Evolutionary conservation across 169 alveolate genomes (phyloP), one percentile per base, ranked within the genome.

Genomic region (Theileria sp.): DNA sequence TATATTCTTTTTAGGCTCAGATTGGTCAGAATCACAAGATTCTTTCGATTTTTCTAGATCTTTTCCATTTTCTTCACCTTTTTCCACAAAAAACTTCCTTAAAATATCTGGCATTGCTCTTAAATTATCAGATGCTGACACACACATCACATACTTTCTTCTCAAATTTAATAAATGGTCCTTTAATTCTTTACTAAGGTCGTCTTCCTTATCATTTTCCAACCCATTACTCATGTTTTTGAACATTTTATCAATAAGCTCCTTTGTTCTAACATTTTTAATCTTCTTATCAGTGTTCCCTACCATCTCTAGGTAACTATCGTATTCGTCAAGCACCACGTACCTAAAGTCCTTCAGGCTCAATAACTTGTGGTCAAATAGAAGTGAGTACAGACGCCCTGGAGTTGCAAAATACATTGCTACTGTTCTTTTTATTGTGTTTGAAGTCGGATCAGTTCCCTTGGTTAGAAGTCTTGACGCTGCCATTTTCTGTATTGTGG

Each of bases 271-370:
- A 17, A 49, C 78, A 23, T 34, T 77, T 65, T 70, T 79, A 3
- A 69, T 61, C 4, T 60, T 15, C 3, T 73, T 50, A 73, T 68
- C 73, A 9, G 76, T 12, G 6, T 54, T n/a, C 3, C 64, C 23
- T 5, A 51, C 36, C n/a, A 72, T 71, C 17, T 66, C 70, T 13
- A 80, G 77, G 71, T 70, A 66, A 21, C 87, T 64, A 62, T 80
- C 87, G 67, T 80, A 80, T 69, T 80, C 87, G 50, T 80, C 87
- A 4, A 80, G 38, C 0, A 80, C 81, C 64, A 75, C 50, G 81
- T 80, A 80, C 69, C 67, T 80, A 28, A 65, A 58, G 25, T 71
- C 58, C 23, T 70, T 44, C 19, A 73, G 13, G 67, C 65, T 78
- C 9, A 80, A 49, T 0, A 49, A 23, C 67, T 79, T 79, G 74